Percentiles rank a stretch among this genome's conserved stretches.
Evolutionary conservation across 805 yeast species (phyloP).

Genomic region (Saturnispora galanensis): DNA sequence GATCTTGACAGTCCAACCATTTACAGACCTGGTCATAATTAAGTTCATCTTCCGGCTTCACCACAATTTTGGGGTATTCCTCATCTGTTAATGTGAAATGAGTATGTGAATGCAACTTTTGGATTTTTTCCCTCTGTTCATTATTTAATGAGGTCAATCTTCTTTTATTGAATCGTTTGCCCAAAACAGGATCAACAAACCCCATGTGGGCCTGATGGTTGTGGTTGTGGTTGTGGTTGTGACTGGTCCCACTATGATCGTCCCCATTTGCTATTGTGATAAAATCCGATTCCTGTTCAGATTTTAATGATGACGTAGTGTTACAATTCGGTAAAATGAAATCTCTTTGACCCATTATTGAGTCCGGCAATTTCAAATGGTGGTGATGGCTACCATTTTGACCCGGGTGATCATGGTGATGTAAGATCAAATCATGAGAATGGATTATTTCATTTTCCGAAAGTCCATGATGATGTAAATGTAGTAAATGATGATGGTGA

Average conservation of each 20-base stretch:
- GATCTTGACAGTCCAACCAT: constrained; percentile 53
- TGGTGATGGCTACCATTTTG: constrained; percentile 18
- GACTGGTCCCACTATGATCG: not conserved
- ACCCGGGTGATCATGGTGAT: constrained; percentile 11
- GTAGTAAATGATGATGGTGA: constrained; percentile 15
- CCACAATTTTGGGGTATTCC: not conserved
- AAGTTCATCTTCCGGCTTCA: constrained; percentile 19
- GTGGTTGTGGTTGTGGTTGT: too few relatives aligned
- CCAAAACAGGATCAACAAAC: not conserved
- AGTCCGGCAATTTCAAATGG: constrained; percentile 24
- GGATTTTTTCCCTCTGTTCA: not conserved
- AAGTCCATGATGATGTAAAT: constrained; percentile 13
- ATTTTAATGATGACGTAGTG: not conserved
- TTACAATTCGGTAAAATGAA: constrained; percentile 21
- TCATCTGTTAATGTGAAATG: not conserved
- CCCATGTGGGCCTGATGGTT: too few relatives aligned
- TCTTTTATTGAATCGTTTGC: constrained; percentile 1
- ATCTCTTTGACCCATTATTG: constrained; percentile 21
- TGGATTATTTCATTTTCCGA: constrained; percentile 7
- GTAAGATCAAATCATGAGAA: constrained; percentile 14
- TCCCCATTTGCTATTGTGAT: constrained; percentile 9
- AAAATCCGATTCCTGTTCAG: constrained; percentile 7
- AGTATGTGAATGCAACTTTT: not conserved
- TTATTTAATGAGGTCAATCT: not conserved
- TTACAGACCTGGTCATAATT: constrained; percentile 32